A percentile compares a stretch with the other conserved stretches of the same genome.
phyloP scores from a whole-genome alignment of 2,329 filamentous ascomycete species.

The Trichothecium sympodiale region DNA sequence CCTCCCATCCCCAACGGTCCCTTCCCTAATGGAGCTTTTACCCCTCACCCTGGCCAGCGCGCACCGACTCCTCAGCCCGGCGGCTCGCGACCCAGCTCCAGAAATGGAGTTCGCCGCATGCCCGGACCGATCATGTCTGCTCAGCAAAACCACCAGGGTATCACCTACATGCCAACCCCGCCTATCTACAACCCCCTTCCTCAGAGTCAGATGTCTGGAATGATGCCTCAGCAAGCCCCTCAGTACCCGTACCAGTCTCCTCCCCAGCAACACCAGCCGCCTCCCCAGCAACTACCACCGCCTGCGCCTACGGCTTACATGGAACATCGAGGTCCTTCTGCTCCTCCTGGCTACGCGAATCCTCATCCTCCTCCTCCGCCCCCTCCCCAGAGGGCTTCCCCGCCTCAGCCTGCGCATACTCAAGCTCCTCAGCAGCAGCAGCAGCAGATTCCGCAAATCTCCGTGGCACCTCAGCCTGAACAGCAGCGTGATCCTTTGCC shows the following conservation, averaged over 20 bases:
- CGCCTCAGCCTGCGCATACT: conserved; percentile 42
- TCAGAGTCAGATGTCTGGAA: conserved; percentile 26
- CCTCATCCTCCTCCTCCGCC: conserved; percentile 43
- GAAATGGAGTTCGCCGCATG: conserved; percentile 67
- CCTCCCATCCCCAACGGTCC: conserved; percentile 66
- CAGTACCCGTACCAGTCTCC: conserved; percentile 24
- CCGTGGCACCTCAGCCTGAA: conserved; percentile 36
- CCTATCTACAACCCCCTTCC: conserved; percentile 64
- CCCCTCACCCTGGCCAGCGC: conserved; percentile 35
- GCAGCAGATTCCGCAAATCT: conserved; percentile 35
- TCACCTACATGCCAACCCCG: conserved; percentile 76
- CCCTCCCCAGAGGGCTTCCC: conserved; percentile 33
- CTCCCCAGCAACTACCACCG: conserved; percentile 21
- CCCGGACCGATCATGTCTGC: conserved; percentile 61
- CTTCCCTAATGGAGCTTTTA: conserved; percentile 41
- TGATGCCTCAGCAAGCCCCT: conserved; percentile 25
- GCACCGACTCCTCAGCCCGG: conserved; percentile 69
- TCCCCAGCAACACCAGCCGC: conserved; percentile 16
- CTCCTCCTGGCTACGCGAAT: conserved; percentile 54
- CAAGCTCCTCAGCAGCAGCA: conserved; percentile 28
- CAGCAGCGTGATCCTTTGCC: conserved; percentile 39
- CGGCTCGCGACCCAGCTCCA: conserved; percentile 57
- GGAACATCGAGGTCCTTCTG: conserved; percentile 65
- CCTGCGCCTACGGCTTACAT: conserved; percentile 43
- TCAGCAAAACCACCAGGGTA: conserved; percentile 50